These are phyloP conservation scores for Lipomyces yamadae DNA, from an alignment of 805 yeast genomes.

Conservation along the genomic window DNA sequence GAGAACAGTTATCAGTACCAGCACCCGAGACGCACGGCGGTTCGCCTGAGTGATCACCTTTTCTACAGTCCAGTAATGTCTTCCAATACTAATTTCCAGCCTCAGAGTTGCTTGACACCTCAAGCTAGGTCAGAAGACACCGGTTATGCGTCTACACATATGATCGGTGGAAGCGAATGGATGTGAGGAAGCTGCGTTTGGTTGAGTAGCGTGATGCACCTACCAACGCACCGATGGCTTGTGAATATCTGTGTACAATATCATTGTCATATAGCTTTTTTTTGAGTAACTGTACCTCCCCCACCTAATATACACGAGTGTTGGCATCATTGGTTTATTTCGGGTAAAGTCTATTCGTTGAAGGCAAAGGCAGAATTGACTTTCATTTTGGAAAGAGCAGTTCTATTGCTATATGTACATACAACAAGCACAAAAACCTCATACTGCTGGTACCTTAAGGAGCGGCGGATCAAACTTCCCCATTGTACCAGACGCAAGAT, in stretches of 20 bases:
- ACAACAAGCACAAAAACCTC: too few relatives aligned
- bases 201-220: neutral
- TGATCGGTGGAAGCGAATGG: conserved; percentile 1
- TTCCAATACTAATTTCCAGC: neutral
- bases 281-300: neutral
- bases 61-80: neutral
- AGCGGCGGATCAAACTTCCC: too few relatives aligned
- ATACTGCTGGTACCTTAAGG: too few relatives aligned
- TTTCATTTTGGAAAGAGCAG: too few relatives aligned
- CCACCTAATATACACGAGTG: neutral
- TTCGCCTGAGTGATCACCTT: neutral
- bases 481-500: too few relatives aligned
- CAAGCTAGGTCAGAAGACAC: neutral
- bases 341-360: neutral
- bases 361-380: neutral
- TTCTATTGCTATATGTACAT: too few relatives aligned
- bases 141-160: neutral
- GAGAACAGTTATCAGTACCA: neutral
- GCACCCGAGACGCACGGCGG: neutral
- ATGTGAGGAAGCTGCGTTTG: neutral
- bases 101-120: neutral
- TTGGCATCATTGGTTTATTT: neutral
- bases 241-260: neutral
- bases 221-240: neutral
- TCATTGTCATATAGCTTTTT: neutral